Conservation (phyloP, 305 asterid genomes). For the Solanum hybrid region DNA sequence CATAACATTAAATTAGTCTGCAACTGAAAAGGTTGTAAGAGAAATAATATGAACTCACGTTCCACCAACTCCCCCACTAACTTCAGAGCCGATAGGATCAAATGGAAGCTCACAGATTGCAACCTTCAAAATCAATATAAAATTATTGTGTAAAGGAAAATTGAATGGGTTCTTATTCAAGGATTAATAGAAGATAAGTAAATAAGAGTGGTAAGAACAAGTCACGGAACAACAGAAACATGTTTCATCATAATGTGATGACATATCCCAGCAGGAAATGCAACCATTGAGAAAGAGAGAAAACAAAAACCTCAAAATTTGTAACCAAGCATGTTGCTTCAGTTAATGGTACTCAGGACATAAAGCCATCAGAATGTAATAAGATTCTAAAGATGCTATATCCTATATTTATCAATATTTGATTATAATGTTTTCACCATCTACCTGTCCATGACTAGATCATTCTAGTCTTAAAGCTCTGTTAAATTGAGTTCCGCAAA, state of each 20-base stretch:
- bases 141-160: background rate
- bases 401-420: background rate
- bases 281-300: background rate
- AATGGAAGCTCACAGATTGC: slow-evolving; percentile 98
- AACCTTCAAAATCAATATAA: slow-evolving; percentile 37
- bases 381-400: background rate
- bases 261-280: background rate
- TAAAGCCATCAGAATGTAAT: background rate
- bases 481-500: background rate
- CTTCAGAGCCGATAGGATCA: slow-evolving; percentile 95
- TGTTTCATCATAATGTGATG: background rate
- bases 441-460: background rate
- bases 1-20: background rate
- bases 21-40: slow-evolving; percentile 9
- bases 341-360: background rate
- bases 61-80: slow-evolving; percentile 95
- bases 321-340: background rate
- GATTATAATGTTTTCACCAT: background rate
- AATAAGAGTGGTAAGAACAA: background rate
- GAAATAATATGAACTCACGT: slow-evolving; percentile 53
- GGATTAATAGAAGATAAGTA: background rate
- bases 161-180: background rate
- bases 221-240: background rate
- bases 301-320: background rate
- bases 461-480: background rate